Base-by-base conservation (phyloP, 2,329 filamentous ascomycete genomes). In the Magnaporthiopsis poae region DNA sequence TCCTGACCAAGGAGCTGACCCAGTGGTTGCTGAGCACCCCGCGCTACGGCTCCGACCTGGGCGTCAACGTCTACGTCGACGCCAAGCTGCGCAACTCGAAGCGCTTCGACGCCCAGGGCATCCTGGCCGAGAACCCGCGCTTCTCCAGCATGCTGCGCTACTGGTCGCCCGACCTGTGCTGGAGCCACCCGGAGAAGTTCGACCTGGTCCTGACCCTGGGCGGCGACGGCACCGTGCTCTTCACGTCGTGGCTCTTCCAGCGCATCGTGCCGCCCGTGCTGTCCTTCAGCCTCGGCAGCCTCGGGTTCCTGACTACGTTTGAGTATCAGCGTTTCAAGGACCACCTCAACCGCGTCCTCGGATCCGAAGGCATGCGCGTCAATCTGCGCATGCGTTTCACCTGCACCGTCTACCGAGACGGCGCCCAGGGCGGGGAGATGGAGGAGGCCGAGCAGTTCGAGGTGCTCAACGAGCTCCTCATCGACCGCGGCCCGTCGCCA, bases 321-420 rank as follows among this genome's bases (percentile, higher is more conserved):
- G 87, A 93, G 74, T 99, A 95, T 74, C 87, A 91, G 69, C 85
- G 89, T 71, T 97, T 96, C 81, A 92, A 92, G 77, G 83, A 90
- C 68, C 91, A 96, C 73, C 84, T 99, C 46, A 89, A 91, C 77
- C 88, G 88, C 66, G 86, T 98, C 71, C 96, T 99, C 92, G 92
- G 92, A 68, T 91, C 96, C 67, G 87, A 90, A 1, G 95, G 95
- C 66, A 98, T 99, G 94, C 90, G 94, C 66, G 94, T 98, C 68
- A 98, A 96, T 74, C 82, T 99, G 71, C 92, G 95, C 71, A 99
- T 99, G 95, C 90, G 95, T 69, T 99, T 99, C 77, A 99, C 95
- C 21, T 98, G 94, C 80, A 98, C 95, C 0, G 93, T 99, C 11
- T 97, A 94, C 80, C 90, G 94, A 61, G 84, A 89, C 70, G 86